Conservation (phyloP, 768 basidiomycete genomes). For the Cystobasidium tubakii region DNA sequence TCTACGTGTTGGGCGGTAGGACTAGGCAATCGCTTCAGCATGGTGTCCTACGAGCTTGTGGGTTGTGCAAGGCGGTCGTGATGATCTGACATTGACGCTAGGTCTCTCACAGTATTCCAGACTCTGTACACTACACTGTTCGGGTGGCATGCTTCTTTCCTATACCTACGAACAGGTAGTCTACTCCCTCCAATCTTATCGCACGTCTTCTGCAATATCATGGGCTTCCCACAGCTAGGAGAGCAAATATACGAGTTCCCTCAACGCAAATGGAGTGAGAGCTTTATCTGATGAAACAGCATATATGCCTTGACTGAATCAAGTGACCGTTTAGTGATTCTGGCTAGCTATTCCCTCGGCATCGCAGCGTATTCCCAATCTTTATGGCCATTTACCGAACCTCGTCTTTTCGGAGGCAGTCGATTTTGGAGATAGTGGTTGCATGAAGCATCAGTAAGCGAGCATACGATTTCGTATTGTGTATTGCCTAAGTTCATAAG, state of each 20-base stretch:
- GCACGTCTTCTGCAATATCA: conserved; percentile 87
- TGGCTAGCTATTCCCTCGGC: conserved; percentile 11
- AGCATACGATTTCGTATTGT: no score
- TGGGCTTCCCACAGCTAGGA: conserved; percentile 73
- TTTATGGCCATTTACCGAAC: conserved; percentile 18
- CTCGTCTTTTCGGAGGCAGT: conserved; percentile 26
- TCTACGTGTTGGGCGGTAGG: conserved; percentile 67
- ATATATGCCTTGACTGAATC: no score
- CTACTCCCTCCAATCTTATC: conserved; percentile 69
- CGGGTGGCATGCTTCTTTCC: conserved; percentile 76
- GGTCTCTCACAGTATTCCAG: conserved; percentile 64
- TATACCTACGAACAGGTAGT: conserved; percentile 72
- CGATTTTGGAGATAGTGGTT: not conserved
- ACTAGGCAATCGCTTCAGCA: conserved; percentile 60
- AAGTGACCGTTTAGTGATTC: not conserved
- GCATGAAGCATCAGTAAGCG: no score
- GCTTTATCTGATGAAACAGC: not conserved
- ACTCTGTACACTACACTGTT: conserved; percentile 85
- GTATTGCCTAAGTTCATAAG: no score
- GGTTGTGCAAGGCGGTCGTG: not conserved
- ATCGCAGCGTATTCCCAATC: conserved; percentile 11
- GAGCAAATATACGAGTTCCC: conserved; percentile 59
- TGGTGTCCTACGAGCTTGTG: conserved; percentile 51
- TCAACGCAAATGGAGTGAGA: conserved; percentile 56
- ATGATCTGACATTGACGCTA: conserved; percentile 11